These are phyloP conservation scores for Penicillium argentinense DNA, from an alignment of 495 filamentous ascomycete genomes.

Conservation along the genomic window DNA sequence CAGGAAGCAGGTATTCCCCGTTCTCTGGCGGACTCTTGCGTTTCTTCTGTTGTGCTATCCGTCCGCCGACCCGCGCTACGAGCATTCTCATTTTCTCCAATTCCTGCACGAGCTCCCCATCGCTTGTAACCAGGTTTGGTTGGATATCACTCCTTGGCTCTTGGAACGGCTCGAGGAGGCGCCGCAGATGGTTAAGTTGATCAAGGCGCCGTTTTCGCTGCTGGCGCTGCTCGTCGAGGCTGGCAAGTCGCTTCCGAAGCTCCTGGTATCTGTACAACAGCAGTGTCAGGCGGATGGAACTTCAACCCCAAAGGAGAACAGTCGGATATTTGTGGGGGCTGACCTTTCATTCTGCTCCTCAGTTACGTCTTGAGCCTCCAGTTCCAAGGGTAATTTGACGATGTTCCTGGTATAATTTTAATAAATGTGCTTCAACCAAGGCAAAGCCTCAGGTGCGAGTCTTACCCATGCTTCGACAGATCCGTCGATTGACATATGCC, in stretches of 20 bases:
- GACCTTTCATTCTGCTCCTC: slow-evolving; percentile 37
- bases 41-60: slow-evolving; percentile 47
- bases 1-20: slow-evolving; percentile 27
- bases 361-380: slow-evolving; percentile 32
- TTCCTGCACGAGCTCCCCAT: slow-evolving; percentile 72
- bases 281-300: slow-evolving; percentile 28
- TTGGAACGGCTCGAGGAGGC: slow-evolving; percentile 59
- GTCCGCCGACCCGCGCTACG: slow-evolving; percentile 65
- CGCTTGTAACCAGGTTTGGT: slow-evolving; percentile 71
- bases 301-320: slow-evolving; percentile 13
- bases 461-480: slow-evolving; percentile 47
- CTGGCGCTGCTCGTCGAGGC: slow-evolving; percentile 52
- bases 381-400: slow-evolving; percentile 31
- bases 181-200: slow-evolving; percentile 55
- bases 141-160: slow-evolving; percentile 61
- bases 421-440: slow-evolving; percentile 15
- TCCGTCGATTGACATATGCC: slow-evolving; percentile 45
- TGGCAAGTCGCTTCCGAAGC: slow-evolving; percentile 50
- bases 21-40: slow-evolving; percentile 11
- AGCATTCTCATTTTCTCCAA: slow-evolving; percentile 75
- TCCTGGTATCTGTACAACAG: slow-evolving; percentile 53
- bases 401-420: slow-evolving; percentile 39
- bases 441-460: slow-evolving; percentile 2
- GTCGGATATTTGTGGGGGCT: slow-evolving; percentile 10
- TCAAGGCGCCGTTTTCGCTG: slow-evolving; percentile 55